Evolutionary conservation across 805 yeast species (phyloP), one percentile per base, ranked within the genome.

Genomic region (Schwanniomyces sp.): DNA sequence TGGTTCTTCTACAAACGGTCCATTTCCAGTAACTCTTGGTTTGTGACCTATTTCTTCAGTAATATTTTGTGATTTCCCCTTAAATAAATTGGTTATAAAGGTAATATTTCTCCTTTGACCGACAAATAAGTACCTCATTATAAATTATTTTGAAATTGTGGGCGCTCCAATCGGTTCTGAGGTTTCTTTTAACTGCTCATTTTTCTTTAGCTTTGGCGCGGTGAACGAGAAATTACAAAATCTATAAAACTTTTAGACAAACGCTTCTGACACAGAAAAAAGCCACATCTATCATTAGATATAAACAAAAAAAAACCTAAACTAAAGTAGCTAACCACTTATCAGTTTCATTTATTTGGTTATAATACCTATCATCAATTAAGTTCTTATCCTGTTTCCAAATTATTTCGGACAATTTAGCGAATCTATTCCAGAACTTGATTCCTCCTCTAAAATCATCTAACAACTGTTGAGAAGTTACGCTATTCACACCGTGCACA

Each of bases 1-100:
- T 3, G 78, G 75, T 7, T 76, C 62, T 48, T 74, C 79, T 24
- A 68, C 65, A 52, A 75, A 76, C 7, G 80, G 78, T 1, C 79
- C 81, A 14, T 56, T 58, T 0, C 79, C 80, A 0, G 80, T 71
- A 3, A 67, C 68, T n/a, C 53, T 56, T 1, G 78, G 75, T 26
- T 54, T 43, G 18, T 43, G 52, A 8, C 57, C 41, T 10, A 51
- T 26, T 29, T 47, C 51, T 8, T 39, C 46, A 24, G 45, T 28
- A n/a, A 46, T 41, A 45, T 45, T 42, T 10, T 40, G 32, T 14
- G 41, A 39, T n/a, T 39, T 39, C 8, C n/a, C 18, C 12, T 39
- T 39, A 10, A 39, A 5, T 10, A 39, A 14, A 8, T 39, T 39
- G 2, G 41, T 18, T 21, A 39, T 25, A 10, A 39, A 18, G 16